Evolutionary conservation across 2,329 filamentous ascomycete species (phyloP), one percentile per base, ranked within the genome.

Genomic region (Penicillium sp.): DNA sequence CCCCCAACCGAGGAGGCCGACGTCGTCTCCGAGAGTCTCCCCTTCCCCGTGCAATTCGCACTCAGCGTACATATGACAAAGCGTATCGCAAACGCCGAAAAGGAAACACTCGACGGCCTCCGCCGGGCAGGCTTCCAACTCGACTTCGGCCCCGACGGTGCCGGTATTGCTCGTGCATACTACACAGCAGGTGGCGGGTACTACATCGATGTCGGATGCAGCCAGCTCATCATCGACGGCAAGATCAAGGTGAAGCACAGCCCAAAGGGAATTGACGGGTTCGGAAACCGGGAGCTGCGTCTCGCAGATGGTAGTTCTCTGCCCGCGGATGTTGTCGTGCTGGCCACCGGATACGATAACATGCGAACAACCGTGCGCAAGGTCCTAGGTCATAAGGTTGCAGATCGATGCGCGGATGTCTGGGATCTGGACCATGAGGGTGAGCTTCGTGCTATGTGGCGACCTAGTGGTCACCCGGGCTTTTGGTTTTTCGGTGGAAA

Each of bases 401-500:
- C 82, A 0, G 79, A 83, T 46, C 74, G 76, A 24, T 77, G 84
- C 4, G 72, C 73, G 2, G 82, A 71, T 57, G 78, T 86, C 14
- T 87, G 85, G 82, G 84, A 83, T 0, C 75, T 85, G 51, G 82
- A 86, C 56, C 65, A 72, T 30, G 77, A 79, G 50, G 76, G 76
- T 2, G 78, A 88, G 70, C 71, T 81, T 69, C 33, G 80, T 81
- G 55, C 66, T 53, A 61, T 62, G 60, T 87, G 83, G 82, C 78
- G 80, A 51, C 73, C 73, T 16, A 85, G 77, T 20, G 84, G 84
- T 0, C 83, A 86, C 48, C 81, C 81, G 0, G 82, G 83, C 0
- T 83, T 88, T 53, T 88, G 84, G 84, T 82, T 82, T 56, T 82
- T 85, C 56, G 84, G 83, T 0, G 85, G 85, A 1, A 87, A 86